A percentile compares a stretch with the other conserved stretches of the same genome.
phyloP scores from a whole-genome alignment of 371 early-diverging fungal species.

The Synchytrium microbalum region DNA sequence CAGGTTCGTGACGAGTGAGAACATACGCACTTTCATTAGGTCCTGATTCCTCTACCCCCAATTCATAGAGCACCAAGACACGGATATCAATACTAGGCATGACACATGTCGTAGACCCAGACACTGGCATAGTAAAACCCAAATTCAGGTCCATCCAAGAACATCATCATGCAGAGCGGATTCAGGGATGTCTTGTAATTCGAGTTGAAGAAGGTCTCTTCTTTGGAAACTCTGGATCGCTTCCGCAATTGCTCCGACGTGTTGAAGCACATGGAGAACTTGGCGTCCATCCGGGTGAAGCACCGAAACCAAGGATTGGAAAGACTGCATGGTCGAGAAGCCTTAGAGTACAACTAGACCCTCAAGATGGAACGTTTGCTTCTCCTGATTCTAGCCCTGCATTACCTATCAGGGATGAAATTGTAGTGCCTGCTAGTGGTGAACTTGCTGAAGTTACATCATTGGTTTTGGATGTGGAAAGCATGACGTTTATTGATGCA shows the following conservation, averaged over 20 bases:
- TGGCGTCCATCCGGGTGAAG: slow-evolving; percentile 79
- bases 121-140: slow-evolving; percentile 22
- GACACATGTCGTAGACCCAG: slow-evolving; percentile 31
- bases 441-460: slow-evolving; percentile 2
- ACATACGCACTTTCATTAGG: no score
- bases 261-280: slow-evolving; percentile 86
- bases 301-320: no score
- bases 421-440: slow-evolving; percentile 3
- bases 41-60: not conserved
- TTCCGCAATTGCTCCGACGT: slow-evolving; percentile 84
- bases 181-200: slow-evolving; percentile 77
- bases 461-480: slow-evolving; percentile 74
- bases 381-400: no score
- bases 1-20: slow-evolving; percentile 59
- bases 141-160: slow-evolving; percentile 42
- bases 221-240: slow-evolving; percentile 91
- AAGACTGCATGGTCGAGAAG: no score
- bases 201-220: slow-evolving; percentile 83
- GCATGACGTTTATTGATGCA: slow-evolving; percentile 82
- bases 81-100: slow-evolving; percentile 35
- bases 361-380: no score
- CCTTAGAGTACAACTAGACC: no score
- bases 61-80: slow-evolving; percentile 19
- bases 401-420: slow-evolving; percentile 30
- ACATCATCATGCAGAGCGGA: slow-evolving; percentile 53